phyloP scores from a whole-genome alignment of 2,329 filamentous ascomycete species.

The Ambrosiella xylebori region DNA sequence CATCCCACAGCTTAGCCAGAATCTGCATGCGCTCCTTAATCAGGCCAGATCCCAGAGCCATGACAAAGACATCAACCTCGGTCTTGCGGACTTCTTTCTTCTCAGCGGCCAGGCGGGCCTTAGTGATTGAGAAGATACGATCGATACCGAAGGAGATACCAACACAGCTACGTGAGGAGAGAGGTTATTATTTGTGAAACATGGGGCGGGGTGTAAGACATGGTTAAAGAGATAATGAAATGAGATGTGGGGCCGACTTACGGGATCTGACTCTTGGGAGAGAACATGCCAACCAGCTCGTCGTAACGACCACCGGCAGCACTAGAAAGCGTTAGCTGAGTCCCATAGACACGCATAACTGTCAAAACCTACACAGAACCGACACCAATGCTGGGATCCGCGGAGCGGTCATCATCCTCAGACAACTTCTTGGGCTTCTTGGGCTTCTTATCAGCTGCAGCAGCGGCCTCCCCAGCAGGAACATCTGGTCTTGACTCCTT shows the following conservation, averaged over 20 bases:
- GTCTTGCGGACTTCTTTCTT: conserved; percentile 42
- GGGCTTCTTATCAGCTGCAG: conserved; percentile 23
- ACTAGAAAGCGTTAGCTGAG: conserved; percentile 2
- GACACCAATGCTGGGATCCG: conserved; percentile 66
- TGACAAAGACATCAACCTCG: conserved; percentile 81
- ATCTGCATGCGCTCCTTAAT: conserved; percentile 72
- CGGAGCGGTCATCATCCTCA: conserved; percentile 49
- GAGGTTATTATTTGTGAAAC: background rate
- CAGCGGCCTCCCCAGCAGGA: conserved; percentile 21
- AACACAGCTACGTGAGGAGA: conserved; percentile 19
- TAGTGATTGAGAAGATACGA: conserved; percentile 83
- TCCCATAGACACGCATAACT: background rate
- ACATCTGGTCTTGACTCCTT: conserved; percentile 50
- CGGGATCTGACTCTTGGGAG: conserved; percentile 65
- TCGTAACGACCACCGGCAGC: conserved; percentile 86
- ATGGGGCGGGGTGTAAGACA: background rate
- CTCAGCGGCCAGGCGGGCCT: conserved; percentile 52
- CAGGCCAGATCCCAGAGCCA: conserved; percentile 76
- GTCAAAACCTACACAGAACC: conserved; percentile 44
- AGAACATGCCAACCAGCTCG: conserved; percentile 87
- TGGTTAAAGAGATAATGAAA: background rate
- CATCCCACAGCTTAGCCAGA: conserved; percentile 62
- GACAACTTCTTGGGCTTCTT: conserved; percentile 29
- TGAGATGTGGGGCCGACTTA: conserved; percentile 8
- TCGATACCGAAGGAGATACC: conserved; percentile 83